Conservation (phyloP, 2,329 filamentous ascomycete genomes). For the Colletotrichum liaoningense region DNA sequence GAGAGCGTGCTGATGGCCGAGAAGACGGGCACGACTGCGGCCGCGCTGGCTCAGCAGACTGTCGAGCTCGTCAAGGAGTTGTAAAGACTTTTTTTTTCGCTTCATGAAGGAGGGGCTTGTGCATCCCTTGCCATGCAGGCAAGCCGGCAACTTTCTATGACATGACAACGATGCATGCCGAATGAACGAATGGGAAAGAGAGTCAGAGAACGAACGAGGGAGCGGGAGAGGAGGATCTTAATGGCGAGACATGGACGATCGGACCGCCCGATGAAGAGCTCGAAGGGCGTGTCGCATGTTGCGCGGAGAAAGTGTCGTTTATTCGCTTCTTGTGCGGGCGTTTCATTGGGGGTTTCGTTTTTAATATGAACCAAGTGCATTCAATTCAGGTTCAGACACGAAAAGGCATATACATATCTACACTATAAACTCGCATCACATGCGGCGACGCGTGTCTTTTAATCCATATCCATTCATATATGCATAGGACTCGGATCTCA, state of each 20-base stretch:
- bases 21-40: constrained; percentile 22
- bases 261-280: constrained; percentile 33
- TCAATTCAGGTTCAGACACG: constrained; percentile 33
- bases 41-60: constrained; percentile 38
- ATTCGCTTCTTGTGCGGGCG: constrained; percentile 9
- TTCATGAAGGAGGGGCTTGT: too few relatives aligned
- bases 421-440: constrained; percentile 12
- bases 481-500: constrained; percentile 14
- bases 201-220: not conserved
- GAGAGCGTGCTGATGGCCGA: constrained; percentile 44
- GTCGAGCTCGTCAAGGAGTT: constrained; percentile 51
- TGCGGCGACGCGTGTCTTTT: constrained; percentile 20
- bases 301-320: not conserved
- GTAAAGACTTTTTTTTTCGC: constrained; percentile 35
- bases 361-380: constrained; percentile 13
- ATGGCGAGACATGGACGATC: constrained; percentile 8
- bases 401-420: constrained; percentile 5
- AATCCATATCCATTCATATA: constrained; percentile 36
- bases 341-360: not conserved
- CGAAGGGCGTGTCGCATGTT: constrained; percentile 25
- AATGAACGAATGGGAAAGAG: not conserved
- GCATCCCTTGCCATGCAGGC: not conserved
- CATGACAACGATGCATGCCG: constrained; percentile 14
- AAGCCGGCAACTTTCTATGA: not conserved
- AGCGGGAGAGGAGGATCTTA: not conserved